Conservation (phyloP, 2,329 filamentous ascomycete species). For the Epicoccum nigrum region DNA sequence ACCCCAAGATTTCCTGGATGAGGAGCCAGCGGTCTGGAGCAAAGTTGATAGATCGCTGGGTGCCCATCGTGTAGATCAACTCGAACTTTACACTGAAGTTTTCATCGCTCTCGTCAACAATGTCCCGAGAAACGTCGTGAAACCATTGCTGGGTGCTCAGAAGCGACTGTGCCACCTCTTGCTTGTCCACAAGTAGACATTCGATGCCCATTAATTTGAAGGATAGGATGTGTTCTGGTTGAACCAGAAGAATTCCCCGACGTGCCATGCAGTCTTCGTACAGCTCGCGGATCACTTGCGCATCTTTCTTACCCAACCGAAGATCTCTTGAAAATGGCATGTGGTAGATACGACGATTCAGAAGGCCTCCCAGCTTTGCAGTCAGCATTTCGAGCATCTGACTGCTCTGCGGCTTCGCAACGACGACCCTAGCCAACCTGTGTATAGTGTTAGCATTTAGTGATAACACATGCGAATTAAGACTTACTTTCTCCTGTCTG, state of each 20-base stretch:
- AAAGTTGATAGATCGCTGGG: conserved; percentile 58
- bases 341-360: conserved; percentile 61
- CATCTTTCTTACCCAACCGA: conserved; percentile 39
- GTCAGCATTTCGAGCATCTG: conserved; percentile 67
- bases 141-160: conserved; percentile 55
- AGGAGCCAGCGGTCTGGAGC: conserved; percentile 63
- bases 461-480: too few species aligned
- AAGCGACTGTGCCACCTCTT: conserved; percentile 43
- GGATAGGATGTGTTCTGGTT: conserved; percentile 69
- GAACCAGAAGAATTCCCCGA: conserved; percentile 64
- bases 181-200: conserved; percentile 13
- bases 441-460: background rate
- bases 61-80: conserved; percentile 67
- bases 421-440: conserved; percentile 62
- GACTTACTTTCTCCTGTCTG: too few species aligned
- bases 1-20: conserved; percentile 59
- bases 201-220: conserved; percentile 68
- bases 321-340: conserved; percentile 65
- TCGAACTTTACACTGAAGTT: conserved; percentile 67
- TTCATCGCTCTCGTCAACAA: conserved; percentile 71
- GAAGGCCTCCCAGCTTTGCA: conserved; percentile 61
- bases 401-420: conserved; percentile 64
- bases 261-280: conserved; percentile 55
- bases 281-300: conserved; percentile 46
- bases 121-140: conserved; percentile 55